Base-by-base conservation (phyloP, 179 eudicot genomes). In the Heliamphora pulchella region DNA sequence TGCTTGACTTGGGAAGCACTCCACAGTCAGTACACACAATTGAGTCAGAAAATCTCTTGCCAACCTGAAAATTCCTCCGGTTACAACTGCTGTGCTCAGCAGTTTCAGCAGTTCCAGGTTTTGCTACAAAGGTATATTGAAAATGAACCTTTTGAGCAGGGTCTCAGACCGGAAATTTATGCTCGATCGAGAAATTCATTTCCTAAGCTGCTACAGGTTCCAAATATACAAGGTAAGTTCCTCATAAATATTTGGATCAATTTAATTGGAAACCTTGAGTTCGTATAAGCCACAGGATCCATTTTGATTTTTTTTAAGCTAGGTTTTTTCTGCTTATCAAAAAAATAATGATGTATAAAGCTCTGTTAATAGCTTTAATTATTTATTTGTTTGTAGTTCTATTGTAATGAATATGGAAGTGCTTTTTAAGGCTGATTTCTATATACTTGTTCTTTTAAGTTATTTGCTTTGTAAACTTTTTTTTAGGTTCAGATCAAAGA, bases 1-100 rank as follows among this genome's bases (percentile, higher is more conserved):
- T 96, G 98, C 88, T 85, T 96, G 89, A 89, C 92, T 68, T 96
- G 99, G 99, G 99, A 96, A 87, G 97, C 92, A 46, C 97, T 96
- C 76, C 99, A 96, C 74, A 87, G 91, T 81, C 97, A 94, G 43
- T 94, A 94, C 86, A 90, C 94, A 5, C 94, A 85, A 79, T 79
- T 96, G 82, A 87, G 86, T 87, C 97, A 92, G 84, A 92, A 87
- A 81, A 92, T 95, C 66, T 89, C 93, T 44, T 87, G 86, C 78
- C 93, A 89, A 77, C 92, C 93, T 53, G 97, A 92, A 66, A 89
- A 84, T 71, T 79, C 91, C 39, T 83, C 88, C 61, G 82, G 85
- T 82, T 94, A 94, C 89, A 96, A 88, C 80, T 90, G 89, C 66
- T 83, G 92, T 78, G 99, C 98, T n/a, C 96, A 96, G 87, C 93